Conservation (phyloP, 331 rosid genomes). For the Telfairia occidentalis region DNA sequence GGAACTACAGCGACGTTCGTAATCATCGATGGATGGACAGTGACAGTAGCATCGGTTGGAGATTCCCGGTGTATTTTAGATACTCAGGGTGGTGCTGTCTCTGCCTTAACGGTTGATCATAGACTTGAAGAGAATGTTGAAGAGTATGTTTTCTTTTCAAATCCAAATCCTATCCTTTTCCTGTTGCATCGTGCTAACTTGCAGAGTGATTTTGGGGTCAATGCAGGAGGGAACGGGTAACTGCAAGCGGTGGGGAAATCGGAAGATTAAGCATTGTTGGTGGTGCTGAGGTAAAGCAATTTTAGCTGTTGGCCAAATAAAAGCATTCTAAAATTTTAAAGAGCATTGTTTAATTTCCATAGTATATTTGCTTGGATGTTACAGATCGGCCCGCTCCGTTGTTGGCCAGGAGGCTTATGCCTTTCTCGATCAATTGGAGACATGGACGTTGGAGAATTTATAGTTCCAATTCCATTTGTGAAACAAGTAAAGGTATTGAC, state of each 20-base stretch:
- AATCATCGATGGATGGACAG: slow-evolving; percentile 92
- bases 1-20: slow-evolving; percentile 96
- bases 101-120: slow-evolving; percentile 85
- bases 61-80: slow-evolving; percentile 94
- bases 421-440: slow-evolving; percentile 96
- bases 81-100: slow-evolving; percentile 76
- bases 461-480: slow-evolving; percentile 86
- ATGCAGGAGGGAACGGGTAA: slow-evolving; percentile 81
- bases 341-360: background rate
- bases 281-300: slow-evolving; percentile 64
- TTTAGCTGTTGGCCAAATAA: background rate
- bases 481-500: slow-evolving; percentile 88
- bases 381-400: slow-evolving; percentile 95
- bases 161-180: slow-evolving; percentile 9
- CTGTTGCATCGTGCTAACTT: slow-evolving; percentile 1
- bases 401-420: slow-evolving; percentile 98
- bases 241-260: slow-evolving; percentile 95
- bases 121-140: slow-evolving; percentile 88
- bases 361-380: background rate
- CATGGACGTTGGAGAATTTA: slow-evolving; percentile 94
- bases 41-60: slow-evolving; percentile 96
- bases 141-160: slow-evolving; percentile 41
- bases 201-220: slow-evolving; percentile 13
- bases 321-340: background rate
- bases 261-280: slow-evolving; percentile 91